Evolutionary conservation across 441 rosid species (phyloP).

Genomic region (Mallotus repandus): DNA sequence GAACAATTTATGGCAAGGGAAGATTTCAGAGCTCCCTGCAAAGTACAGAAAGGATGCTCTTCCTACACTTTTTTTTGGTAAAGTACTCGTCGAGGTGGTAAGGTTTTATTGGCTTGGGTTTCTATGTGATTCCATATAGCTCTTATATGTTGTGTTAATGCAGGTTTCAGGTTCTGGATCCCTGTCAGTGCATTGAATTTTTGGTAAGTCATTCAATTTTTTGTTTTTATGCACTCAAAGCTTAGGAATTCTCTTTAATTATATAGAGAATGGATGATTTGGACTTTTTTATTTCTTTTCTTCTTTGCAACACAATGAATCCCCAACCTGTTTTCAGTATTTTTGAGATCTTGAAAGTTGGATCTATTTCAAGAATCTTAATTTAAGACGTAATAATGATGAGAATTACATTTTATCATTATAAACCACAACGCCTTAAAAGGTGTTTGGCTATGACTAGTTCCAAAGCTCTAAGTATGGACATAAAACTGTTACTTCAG

Average conservation of each 20-base stretch:
- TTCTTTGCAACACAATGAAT: background rate
- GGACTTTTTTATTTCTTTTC: background rate
- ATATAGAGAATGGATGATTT: background rate
- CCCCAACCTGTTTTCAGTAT: background rate
- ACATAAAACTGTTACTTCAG: background rate
- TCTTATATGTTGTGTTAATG: slow-evolving; percentile 24
- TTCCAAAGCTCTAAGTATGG: background rate
- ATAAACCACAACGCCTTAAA: background rate
- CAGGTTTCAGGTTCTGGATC: slow-evolving; percentile 95
- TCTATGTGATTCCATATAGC: slow-evolving; percentile 23
- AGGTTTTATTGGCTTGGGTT: slow-evolving; percentile 19
- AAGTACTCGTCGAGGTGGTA: slow-evolving; percentile 18
- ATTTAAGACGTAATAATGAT: background rate
- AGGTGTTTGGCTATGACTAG: background rate
- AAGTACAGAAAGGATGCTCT: slow-evolving; percentile 82
- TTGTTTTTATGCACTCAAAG: background rate
- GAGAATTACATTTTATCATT: background rate
- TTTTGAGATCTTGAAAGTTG: too few relatives aligned
- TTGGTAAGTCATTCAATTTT: slow-evolving; percentile 43
- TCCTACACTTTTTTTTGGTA: slow-evolving; percentile 72
- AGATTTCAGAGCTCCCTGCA: slow-evolving; percentile 61
- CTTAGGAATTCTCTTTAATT: background rate
- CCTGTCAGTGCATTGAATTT: slow-evolving; percentile 87
- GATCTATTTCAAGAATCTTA: background rate
- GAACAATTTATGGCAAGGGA: slow-evolving; percentile 90